Percentiles rank a stretch among this genome's conserved stretches.
These are phyloP conservation scores for Yamadazyma ubonensis DNA, from an alignment of 805 yeast genomes.

Conservation along the genomic window DNA sequence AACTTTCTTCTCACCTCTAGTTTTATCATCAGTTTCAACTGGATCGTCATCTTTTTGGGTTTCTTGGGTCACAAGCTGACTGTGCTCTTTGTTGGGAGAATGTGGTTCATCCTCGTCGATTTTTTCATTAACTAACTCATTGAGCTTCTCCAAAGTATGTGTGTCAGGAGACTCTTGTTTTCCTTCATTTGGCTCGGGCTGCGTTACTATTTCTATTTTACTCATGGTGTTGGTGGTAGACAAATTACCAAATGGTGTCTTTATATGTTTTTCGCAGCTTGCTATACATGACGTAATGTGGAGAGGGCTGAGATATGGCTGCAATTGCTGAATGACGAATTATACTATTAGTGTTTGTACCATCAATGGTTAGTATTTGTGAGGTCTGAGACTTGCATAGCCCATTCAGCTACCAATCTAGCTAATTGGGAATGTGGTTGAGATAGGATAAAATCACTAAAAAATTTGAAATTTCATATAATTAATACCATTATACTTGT, in stretches of 20 bases:
- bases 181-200: constrained; percentile 16
- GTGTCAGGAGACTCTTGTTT: constrained; percentile 10
- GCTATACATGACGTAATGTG: constrained; percentile 9
- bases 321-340: constrained; percentile 3
- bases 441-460: too few relatives aligned
- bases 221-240: constrained; percentile 6
- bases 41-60: constrained; percentile 3
- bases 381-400: too few relatives aligned
- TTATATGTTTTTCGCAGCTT: constrained; percentile 6
- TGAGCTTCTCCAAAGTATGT: constrained; percentile 25
- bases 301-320: not conserved
- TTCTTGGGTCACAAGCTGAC: not conserved
- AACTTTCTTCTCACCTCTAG: constrained; percentile 8
- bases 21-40: constrained; percentile 1
- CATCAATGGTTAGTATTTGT: too few relatives aligned
- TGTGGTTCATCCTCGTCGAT: constrained; percentile 4
- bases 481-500: too few relatives aligned
- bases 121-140: constrained; percentile 23
- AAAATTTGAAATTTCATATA: too few relatives aligned
- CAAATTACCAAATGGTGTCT: not conserved
- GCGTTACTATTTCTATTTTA: constrained; percentile 28
- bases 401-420: not conserved
- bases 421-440: too few relatives aligned
- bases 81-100: constrained; percentile 10
- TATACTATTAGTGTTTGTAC: too few relatives aligned